Evolutionary conservation across 371 early-diverging fungal genomes (phyloP), one percentile per base, ranked within the genome.

Genomic region (Rhizopus microsporus): DNA sequence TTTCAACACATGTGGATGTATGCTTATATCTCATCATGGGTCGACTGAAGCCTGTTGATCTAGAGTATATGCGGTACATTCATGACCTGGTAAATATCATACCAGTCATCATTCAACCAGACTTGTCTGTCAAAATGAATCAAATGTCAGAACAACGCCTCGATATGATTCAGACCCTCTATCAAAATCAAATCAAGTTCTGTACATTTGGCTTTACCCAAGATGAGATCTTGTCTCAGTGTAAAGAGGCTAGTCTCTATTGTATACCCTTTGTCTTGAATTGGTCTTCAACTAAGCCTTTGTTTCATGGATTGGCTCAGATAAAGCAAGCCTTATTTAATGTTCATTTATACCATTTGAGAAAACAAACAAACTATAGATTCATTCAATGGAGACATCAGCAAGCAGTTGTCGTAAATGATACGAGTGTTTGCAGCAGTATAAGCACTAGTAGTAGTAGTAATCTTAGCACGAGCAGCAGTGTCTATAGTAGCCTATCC

Each of bases 31-130:
- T 86, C 38, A 82, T 87, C 44, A 72, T 84, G 50, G 84, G 83
- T 64, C 74, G 88, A 31, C 40, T 88, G 8, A 86, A 87, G 63
- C 78, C 86, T 37, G 85, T 87, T n/a, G 91, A 91, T 63, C 67
- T 88, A 40, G 90, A 89, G 66, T 89, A 81, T 67, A 83, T 88
- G 84, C 77, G 81, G 31, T 62, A 72, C 7, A 64, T 88, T n/a
- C 77, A 79, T 29, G 75, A 81, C 31, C 60, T 81, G 51, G 80
- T 81, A 59, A 83, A 80, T 63, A 70, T 88, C 46, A 73, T 88
- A 32, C 90, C 88, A 3, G 74, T 88, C 44, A 81, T 88, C 51
- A 67, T 83, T 44, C 85, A 86, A 59, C 62, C 83, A 46, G 93
- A 93, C 65, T 45, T 62, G 15, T 44, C 59, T 7, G 46, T 54